Conservation (phyloP, 371 early-diverging fungal genomes). For the Mucor lusitanicus region DNA sequence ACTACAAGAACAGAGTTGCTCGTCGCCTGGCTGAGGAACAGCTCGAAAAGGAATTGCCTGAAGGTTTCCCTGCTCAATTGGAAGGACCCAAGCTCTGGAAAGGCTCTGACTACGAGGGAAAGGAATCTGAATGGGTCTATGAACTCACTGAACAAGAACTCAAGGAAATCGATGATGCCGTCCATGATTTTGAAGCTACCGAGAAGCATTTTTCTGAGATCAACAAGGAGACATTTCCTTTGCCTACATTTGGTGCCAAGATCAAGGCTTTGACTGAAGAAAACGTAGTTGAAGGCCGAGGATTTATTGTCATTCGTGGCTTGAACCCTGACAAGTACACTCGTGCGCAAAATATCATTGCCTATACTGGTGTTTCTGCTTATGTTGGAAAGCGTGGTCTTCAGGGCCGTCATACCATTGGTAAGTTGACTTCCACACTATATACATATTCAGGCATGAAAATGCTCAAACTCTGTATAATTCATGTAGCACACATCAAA, state of each 20-base stretch:
- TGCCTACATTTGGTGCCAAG: conserved; percentile 24
- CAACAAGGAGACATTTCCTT: conserved; percentile 15
- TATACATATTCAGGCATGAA: not conserved
- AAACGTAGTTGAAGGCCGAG: conserved; percentile 31
- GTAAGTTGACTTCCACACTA: no score
- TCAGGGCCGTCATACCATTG: conserved; percentile 28
- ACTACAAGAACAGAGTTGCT: conserved; percentile 27
- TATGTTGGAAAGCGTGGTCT: conserved; percentile 33
- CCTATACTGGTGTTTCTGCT: conserved; percentile 32
- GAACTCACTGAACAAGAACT: conserved; percentile 23
- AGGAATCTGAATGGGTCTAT: conserved; percentile 32
- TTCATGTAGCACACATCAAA: conserved; percentile 26
- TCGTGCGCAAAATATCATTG: conserved; percentile 31
- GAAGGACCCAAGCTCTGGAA: conserved; percentile 36
- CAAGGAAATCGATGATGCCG: conserved; percentile 25
- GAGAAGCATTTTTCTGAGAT: conserved; percentile 21
- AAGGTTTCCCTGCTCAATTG: conserved; percentile 30
- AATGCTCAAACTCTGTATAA: not conserved
- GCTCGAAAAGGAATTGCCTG: conserved; percentile 24
- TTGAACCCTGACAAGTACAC: conserved; percentile 32
- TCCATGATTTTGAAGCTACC: conserved; percentile 27
- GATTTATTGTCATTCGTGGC: conserved; percentile 30
- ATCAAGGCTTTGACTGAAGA: conserved; percentile 25
- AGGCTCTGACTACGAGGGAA: conserved; percentile 29
- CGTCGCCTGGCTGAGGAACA: conserved; percentile 28